Percentiles rank a stretch among this genome's conserved stretches.
phyloP scores from a whole-genome alignment of 108 stramenopile species.

The Nitzschia inconspicua region DNA sequence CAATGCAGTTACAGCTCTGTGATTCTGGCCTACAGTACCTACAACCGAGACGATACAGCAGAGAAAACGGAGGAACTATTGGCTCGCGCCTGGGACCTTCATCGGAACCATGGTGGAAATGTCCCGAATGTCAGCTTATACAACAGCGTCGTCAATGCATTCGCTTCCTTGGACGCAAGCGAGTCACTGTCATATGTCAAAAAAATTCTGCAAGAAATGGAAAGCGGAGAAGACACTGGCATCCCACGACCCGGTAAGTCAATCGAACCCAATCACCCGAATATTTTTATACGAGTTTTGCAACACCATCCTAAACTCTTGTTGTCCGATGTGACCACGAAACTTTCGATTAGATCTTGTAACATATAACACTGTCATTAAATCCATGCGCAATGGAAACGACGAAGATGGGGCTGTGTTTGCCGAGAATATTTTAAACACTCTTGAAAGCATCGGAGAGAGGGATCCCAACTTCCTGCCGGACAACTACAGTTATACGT shows the following conservation, averaged over 20 bases:
- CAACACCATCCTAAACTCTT: constrained; percentile 39
- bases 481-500: constrained; percentile 26
- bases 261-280: too few relatives aligned
- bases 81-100: constrained; percentile 33
- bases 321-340: too few relatives aligned
- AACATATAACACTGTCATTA: constrained; percentile 34
- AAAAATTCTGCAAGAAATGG: constrained; percentile 41
- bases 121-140: constrained; percentile 32
- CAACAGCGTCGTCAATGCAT: constrained; percentile 59
- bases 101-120: constrained; percentile 28
- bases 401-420: constrained; percentile 1
- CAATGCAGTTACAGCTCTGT: constrained; percentile 26
- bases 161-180: constrained; percentile 34
- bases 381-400: constrained; percentile 20
- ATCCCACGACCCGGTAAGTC: constrained; percentile 17
- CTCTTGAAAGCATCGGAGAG: constrained; percentile 7
- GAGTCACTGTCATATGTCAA: constrained; percentile 32
- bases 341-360: too few relatives aligned
- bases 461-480: constrained; percentile 11
- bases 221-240: constrained; percentile 22
- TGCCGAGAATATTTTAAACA: constrained; percentile 18
- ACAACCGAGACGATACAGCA: constrained; percentile 22
- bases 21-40: constrained; percentile 20
- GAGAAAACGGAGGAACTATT: constrained; percentile 36
- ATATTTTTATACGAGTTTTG: constrained; percentile 29